phyloP scores from a whole-genome alignment of 1,139 yeast species.

The Groenewaldozyma sp. region DNA sequence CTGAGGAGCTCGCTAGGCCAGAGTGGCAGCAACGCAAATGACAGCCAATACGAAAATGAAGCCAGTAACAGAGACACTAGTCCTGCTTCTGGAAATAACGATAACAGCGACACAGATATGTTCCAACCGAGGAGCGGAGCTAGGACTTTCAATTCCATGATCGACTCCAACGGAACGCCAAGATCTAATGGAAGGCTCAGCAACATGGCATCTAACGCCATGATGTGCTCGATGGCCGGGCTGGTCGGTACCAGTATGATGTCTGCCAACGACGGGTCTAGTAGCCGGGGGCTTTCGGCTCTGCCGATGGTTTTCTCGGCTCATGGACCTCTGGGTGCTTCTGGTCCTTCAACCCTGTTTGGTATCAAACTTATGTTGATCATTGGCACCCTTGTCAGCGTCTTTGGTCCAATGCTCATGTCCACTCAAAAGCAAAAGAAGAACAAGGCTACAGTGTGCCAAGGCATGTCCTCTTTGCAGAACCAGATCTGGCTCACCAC shows the following conservation, averaged over 20 bases:
- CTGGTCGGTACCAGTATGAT: conserved; percentile 30
- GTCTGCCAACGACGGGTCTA: conserved; percentile 15
- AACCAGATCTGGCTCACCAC: conserved; percentile 24
- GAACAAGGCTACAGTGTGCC: conserved; percentile 1
- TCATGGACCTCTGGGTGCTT: conserved; percentile 11
- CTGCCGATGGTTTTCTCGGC: conserved; percentile 20
- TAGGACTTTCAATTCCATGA: neutral
- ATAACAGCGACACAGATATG: neutral
- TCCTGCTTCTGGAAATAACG: neutral
- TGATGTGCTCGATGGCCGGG: conserved; percentile 34
- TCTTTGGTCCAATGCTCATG: conserved; percentile 20
- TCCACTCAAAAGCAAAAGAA: neutral
- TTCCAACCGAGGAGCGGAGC: conserved; percentile 6
- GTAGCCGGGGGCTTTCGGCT: conserved; percentile 25
- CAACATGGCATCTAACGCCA: conserved; percentile 22
- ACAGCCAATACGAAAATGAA: too few relatives aligned
- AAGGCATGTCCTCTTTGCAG: neutral
- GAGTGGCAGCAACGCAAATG: neutral
- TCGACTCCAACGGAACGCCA: conserved; percentile 6
- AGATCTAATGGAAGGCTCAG: conserved; percentile 2
- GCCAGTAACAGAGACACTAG: neutral
- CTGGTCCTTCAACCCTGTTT: conserved; percentile 10
- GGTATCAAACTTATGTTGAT: conserved; percentile 22
- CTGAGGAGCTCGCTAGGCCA: conserved; percentile 24
- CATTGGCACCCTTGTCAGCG: conserved; percentile 24